Base-by-base conservation (phyloP, 1,284 basidiomycete species). In the Vanrija humicola region DNA sequence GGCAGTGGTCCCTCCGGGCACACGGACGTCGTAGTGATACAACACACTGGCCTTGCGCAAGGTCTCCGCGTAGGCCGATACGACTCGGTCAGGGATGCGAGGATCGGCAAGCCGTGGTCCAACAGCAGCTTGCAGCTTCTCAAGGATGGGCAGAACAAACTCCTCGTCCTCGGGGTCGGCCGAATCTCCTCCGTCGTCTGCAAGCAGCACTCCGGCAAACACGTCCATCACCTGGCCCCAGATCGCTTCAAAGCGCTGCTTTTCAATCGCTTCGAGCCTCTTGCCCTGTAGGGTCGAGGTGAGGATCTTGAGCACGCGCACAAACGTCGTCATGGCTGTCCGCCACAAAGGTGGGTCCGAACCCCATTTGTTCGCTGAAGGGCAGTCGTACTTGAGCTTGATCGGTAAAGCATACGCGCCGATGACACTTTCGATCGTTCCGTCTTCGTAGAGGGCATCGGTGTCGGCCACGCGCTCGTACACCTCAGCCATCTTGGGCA, bases 331-430 rank as follows among this genome's bases (percentile, higher is more conserved):
- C 64, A 71, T 66, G 1, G 72, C 72, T 0, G 89, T 92, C 75
- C 91, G 92, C 93, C 92, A 96, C 8, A 96, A 76, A 0, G 91
- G 90, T n/a, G 73, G 76, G 68, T 91, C 91, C 51, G 88, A 85
- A 1, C 89, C 89, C 67, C 85, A 89, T 70, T 87, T 91, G 43
- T 86, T 91, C 1, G 93, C 82, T 0, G 87, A 78, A 0, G 94
- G 93, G 70, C 94, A 96, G 45, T 93, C 90, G 65, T 97, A 96
- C 74, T 94, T 95, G 59, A 98, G 79, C 71, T 92, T 92, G 71
- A 97, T 86, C 0, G 94, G 92, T 34, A 95, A 86, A 2, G 88
- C 84, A 64, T 89, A 91, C 0, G 91, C 91, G 21, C 86, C 84
- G n/a, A 95, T 74, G 14, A 96, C 77, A 7, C 83, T 80, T 70